Base-by-base conservation (phyloP, 2,329 filamentous ascomycete genomes). In the Huntiella decipiens region DNA sequence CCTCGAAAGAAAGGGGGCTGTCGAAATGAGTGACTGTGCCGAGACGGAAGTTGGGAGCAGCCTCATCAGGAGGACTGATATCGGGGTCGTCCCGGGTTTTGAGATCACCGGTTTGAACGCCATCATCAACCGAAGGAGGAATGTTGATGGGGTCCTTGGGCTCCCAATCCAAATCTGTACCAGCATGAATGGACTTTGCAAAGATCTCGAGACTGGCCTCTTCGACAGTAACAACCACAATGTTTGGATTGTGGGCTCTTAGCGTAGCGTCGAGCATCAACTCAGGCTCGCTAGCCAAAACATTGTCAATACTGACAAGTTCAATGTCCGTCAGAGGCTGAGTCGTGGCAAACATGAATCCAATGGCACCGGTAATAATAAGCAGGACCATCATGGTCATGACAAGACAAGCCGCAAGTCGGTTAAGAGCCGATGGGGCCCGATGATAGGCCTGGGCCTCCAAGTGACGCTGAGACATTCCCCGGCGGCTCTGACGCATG, bases 241-340 rank as follows among this genome's bases (percentile, higher is more conserved):
- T 77, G 54, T 96, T 98, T 1, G 88, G 87, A 58, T 98, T 98
- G 54, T 88, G 70, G 0, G 88, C 91, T 53, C 76, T 76, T 50
- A 98, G 84, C 15, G 83, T 76, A 42, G 98, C 65, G 60, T 98
- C 88, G 55, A 96, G 73, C 75, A 98, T 94, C 37, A 98, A 71
- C 58, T 96, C 87, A 59, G 94, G 84, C 60, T 94, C 84, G 54
- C 84, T 94, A 2, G 87, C 87, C 42, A 96, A 72, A 17, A 98
- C 85, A 53, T 94, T 92, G 54, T 81, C 76, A 53, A 98, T 85
- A 52, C 79, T 78, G 46, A 80, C 67, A 38, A 96, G 74, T 52
- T 80, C 69, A 49, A 96, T 82, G 52, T 82, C 76, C 19, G 75
- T 73, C 41, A 98, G 71, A 5, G 87, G 83, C 56, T 93, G 86